A percentile compares a stretch with the other conserved stretches of the same genome.
These are phyloP conservation scores for Coriolopsis trogii DNA, from an alignment of 1,284 basidiomycete species.

Conservation along the genomic window DNA sequence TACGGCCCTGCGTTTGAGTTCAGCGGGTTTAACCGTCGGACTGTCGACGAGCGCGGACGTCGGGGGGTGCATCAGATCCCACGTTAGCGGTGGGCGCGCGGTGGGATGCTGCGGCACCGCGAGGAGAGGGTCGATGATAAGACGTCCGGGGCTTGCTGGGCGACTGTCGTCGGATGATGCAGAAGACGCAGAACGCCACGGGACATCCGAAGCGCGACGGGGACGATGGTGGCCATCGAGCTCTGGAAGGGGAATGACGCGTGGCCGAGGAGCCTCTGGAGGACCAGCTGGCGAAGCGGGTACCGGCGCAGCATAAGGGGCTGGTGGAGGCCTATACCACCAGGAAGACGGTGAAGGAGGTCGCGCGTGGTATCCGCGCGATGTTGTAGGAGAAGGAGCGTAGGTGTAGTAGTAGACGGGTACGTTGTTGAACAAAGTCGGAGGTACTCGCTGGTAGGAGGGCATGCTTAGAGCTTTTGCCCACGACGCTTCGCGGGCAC, in stretches of 20 bases:
- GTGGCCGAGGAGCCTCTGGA: neutral
- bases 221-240: neutral
- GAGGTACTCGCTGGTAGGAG: no score
- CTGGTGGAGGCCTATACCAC: no score
- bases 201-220: neutral
- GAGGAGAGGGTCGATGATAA: neutral
- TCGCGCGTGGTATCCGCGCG: no score
- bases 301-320: no score
- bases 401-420: no score
- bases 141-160: neutral
- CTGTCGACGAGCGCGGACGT: neutral
- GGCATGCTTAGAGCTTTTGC: no score
- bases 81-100: neutral
- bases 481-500: no score
- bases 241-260: neutral
- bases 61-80: conserved; percentile 3
- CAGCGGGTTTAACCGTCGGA: neutral
- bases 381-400: no score
- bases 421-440: no score
- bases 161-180: neutral
- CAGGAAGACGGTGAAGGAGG: no score
- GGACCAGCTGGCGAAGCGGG: no score
- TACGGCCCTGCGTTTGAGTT: neutral
- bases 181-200: neutral
- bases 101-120: neutral